Evolutionary conservation across 352 stramenopile species (phyloP).

Genomic region (Phytopythium kandeliae): DNA sequence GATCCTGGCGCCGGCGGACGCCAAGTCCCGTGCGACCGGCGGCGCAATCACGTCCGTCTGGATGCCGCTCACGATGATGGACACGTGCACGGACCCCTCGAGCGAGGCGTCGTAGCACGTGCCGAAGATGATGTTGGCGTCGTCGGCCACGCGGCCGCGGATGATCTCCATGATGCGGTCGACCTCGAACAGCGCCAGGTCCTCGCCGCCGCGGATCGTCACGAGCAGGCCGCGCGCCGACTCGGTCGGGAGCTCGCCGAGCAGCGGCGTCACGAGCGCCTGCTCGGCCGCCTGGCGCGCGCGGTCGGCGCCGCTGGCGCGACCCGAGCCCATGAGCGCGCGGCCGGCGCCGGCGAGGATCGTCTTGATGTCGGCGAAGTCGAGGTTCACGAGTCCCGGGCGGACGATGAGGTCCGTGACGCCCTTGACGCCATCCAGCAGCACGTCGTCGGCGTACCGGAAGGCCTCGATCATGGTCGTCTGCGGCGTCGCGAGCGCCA

Average conservation of each 20-base stretch:
- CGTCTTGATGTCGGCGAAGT: constrained; percentile 96
- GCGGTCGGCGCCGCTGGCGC: constrained; percentile 58
- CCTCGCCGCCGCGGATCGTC: constrained; percentile 91
- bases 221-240: constrained; percentile 93
- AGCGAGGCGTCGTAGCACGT: constrained; percentile 84
- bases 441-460: constrained; percentile 92
- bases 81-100: constrained; percentile 77
- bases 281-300: constrained; percentile 89
- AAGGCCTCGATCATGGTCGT: constrained; percentile 94
- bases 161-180: constrained; percentile 88
- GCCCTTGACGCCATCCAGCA: constrained; percentile 94
- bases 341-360: constrained; percentile 93
- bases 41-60: constrained; percentile 82
- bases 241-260: constrained; percentile 92
- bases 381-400: constrained; percentile 95
- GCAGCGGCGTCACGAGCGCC: constrained; percentile 93
- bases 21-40: constrained; percentile 45
- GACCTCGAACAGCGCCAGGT: constrained; percentile 93
- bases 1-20: constrained; percentile 27
- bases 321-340: constrained; percentile 95
- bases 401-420: constrained; percentile 96
- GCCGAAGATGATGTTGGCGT: constrained; percentile 89
- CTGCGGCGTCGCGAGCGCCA: constrained; percentile 89
- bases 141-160: constrained; percentile 62
- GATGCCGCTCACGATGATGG: constrained; percentile 87